These are phyloP conservation scores for Diplogelasinospora grovesii DNA, from an alignment of 495 filamentous ascomycete genomes.

Conservation along the genomic window DNA sequence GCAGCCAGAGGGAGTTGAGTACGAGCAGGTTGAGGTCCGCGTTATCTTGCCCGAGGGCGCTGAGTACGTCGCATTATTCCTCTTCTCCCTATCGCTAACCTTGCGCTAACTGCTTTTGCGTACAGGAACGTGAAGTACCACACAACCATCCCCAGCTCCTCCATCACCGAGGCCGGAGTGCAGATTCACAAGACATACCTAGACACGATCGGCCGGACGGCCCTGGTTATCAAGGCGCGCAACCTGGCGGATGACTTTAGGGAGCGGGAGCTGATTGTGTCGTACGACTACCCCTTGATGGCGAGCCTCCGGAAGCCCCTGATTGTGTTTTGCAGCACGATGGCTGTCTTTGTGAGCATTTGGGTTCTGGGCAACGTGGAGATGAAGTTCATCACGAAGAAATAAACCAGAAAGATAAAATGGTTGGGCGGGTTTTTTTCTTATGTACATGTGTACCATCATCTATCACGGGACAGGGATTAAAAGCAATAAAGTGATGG, in stretches of 20 bases:
- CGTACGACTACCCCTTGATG: constrained; percentile 75
- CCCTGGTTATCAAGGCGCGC: constrained; percentile 69
- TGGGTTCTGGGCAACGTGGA: constrained; percentile 77
- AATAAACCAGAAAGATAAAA: not conserved
- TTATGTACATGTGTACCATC: constrained; percentile 6
- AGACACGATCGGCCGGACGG: constrained; percentile 85
- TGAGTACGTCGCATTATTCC: constrained; percentile 50
- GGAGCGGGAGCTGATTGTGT: constrained; percentile 72
- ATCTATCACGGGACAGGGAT: not conserved
- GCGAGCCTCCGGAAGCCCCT: constrained; percentile 82
- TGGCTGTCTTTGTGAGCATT: constrained; percentile 65
- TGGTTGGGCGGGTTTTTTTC: not conserved
- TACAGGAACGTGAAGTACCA: constrained; percentile 61
- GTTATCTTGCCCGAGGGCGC: constrained; percentile 89
- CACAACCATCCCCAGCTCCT: constrained; percentile 53
- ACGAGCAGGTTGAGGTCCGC: constrained; percentile 71
- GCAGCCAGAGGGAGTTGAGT: constrained; percentile 74
- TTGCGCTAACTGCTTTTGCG: constrained; percentile 1
- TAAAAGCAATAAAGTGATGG: too few relatives aligned
- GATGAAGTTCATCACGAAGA: constrained; percentile 32
- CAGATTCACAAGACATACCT: constrained; percentile 67
- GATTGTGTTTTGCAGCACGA: constrained; percentile 66
- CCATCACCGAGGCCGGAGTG: constrained; percentile 50
- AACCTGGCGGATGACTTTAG: constrained; percentile 86
- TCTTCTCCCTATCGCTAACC: not conserved